A percentile compares a stretch with the other conserved stretches of the same genome.
phyloP scores from a whole-genome alignment of 1,284 basidiomycete species.

The Omphalotus olearius region DNA sequence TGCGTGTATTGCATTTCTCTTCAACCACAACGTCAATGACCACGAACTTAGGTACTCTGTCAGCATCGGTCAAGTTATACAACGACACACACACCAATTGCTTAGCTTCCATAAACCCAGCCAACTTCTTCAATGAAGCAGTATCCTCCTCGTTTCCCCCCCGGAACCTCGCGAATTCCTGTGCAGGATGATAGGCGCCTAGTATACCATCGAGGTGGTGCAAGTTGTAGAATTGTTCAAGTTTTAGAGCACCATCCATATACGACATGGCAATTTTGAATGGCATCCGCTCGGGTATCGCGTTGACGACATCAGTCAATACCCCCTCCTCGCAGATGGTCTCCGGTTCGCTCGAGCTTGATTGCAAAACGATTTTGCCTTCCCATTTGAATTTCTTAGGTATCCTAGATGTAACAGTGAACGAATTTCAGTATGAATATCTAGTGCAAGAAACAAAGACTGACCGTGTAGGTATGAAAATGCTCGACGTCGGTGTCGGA shows the following conservation, averaged over 20 bases:
- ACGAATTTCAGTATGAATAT: neutral
- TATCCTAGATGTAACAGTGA: neutral
- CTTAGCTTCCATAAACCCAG: conserved; percentile 40
- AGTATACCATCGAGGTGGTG: conserved; percentile 5
- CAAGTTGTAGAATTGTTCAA: conserved; percentile 4
- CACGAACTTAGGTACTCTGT: conserved; percentile 37
- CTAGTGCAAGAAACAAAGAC: neutral
- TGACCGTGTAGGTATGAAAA: neutral
- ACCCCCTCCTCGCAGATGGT: conserved; percentile 2
- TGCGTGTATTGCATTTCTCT: conserved; percentile 34
- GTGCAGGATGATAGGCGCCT: conserved; percentile 30
- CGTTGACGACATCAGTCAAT: neutral
- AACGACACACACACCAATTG: conserved; percentile 32
- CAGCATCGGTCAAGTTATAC: conserved; percentile 8
- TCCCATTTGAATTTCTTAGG: conserved; percentile 10
- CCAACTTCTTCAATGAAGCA: conserved; percentile 35
- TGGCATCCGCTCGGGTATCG: conserved; percentile 5
- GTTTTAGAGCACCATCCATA: neutral
- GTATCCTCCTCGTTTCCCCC: conserved; percentile 33
- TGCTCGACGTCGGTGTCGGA: neutral
- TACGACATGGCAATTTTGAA: conserved; percentile 12
- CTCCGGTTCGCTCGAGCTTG: neutral
- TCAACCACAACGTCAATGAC: conserved; percentile 44
- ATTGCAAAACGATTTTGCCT: conserved; percentile 5
- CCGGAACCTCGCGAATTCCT: conserved; percentile 47